Base-by-base conservation (phyloP, 441 rosid genomes). In the Manihot esculenta region DNA sequence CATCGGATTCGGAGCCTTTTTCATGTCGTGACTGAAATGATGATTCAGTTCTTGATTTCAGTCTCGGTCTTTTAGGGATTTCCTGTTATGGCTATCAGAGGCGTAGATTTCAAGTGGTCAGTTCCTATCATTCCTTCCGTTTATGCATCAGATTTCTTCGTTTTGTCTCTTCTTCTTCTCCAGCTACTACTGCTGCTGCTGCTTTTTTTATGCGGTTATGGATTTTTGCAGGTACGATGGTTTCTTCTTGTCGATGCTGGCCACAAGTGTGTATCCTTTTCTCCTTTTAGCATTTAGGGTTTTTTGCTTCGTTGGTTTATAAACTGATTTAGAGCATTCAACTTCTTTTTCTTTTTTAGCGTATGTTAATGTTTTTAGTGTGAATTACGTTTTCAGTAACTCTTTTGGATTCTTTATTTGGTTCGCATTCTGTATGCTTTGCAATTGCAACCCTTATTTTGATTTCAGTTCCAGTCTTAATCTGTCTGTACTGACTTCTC, bases 211-310 rank as follows among this genome's bases (percentile, higher is more conserved):
- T 14, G 2, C 47, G 27, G 35, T 15, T 42, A 68, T 72, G 72
- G 69, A 30, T 76, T 74, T 42, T 42, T 80, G 89, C 87, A 96
- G 99, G 98, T 93, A 85, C 72, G 99, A 96, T 86, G 99, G 98
- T 21, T 93, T 96, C 88, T 96, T 96, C 88, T 82, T 96, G 88
- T 93, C 96, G 72, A 96, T 96, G 99, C 89, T 96, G 64, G 99
- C 98, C 9, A 96, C 98, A 47, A 93, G 98, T 69, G 89, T 91
- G 99, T 95, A 93, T 95, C 99, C 96, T 91, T 84, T 30, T 17
- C 23, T 11, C 14, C 1, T 45, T 60, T 64, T 27, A 10, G 0
- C 44, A 30, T 56, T 56, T n/a, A 2, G 51, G 56, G 17, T 20
- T 54, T 42, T n/a, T 24, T 11, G 23, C 35, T 9, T 50, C 7